These are phyloP conservation scores for Solanum dulcamara DNA, from an alignment of 257 asterid genomes.

Conservation along the genomic window DNA sequence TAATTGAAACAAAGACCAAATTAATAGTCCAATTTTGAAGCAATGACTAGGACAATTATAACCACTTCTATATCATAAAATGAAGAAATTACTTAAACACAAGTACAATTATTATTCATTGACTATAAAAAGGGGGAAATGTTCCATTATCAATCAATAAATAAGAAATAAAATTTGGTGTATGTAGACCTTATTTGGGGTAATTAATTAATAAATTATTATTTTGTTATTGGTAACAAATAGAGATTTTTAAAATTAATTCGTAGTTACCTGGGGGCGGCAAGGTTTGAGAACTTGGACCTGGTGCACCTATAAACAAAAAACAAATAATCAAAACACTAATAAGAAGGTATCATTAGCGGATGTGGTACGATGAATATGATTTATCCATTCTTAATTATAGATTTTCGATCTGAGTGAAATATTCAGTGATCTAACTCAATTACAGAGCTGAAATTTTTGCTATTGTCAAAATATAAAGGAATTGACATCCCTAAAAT, in stretches of 20 bases:
- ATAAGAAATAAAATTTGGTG: background rate
- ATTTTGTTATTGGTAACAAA: background rate
- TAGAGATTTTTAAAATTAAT: background rate
- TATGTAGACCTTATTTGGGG: background rate
- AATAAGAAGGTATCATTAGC: rapidly evolving
- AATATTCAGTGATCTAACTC: too few species aligned
- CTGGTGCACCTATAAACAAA: background rate
- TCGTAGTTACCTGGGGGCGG: background rate
- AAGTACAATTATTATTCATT: background rate
- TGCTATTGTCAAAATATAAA: too few species aligned
- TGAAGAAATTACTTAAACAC: background rate
- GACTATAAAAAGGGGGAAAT: background rate
- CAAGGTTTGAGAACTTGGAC: background rate
- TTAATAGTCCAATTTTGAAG: background rate
- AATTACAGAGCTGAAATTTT: too few species aligned
- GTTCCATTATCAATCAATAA: background rate
- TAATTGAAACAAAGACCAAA: background rate
- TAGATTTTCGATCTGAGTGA: too few species aligned
- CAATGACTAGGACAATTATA: background rate
- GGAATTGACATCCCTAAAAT: too few species aligned
- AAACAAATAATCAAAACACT: background rate
- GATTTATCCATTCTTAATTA: background rate
- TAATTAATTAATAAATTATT: background rate
- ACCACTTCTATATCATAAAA: background rate
- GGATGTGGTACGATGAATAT: background rate